phyloP scores from a whole-genome alignment of 2,329 filamentous ascomycete species.

The Penicillium sp. region DNA sequence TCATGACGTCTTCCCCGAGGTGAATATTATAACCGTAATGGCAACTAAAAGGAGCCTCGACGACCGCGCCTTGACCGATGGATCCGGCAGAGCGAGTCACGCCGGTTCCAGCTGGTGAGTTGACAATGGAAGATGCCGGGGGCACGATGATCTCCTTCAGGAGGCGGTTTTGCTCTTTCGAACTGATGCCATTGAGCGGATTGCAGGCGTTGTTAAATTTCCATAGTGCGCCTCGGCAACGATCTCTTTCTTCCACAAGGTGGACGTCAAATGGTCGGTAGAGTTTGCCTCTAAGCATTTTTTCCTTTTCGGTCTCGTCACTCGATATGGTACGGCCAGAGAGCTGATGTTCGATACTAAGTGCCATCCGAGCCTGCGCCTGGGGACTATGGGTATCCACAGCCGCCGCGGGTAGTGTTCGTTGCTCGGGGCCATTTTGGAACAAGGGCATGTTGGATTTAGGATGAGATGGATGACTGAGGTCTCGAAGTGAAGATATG shows the following conservation, averaged over 20 bases:
- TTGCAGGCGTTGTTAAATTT: slow-evolving; percentile 83
- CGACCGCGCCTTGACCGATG: slow-evolving; percentile 71
- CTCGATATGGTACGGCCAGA: slow-evolving; percentile 43
- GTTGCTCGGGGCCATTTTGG: slow-evolving; percentile 39
- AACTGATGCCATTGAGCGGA: slow-evolving; percentile 68
- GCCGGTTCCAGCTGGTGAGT: slow-evolving; percentile 56
- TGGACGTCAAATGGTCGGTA: slow-evolving; percentile 78
- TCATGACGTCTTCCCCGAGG: slow-evolving; percentile 79
- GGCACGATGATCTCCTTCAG: slow-evolving; percentile 42
- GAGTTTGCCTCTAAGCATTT: slow-evolving; percentile 79
- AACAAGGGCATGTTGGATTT: slow-evolving; percentile 41
- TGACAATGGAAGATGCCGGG: slow-evolving; percentile 25
- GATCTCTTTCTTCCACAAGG: slow-evolving; percentile 78
- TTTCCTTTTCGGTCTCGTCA: slow-evolving; percentile 72
- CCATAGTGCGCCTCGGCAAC: slow-evolving; percentile 78
- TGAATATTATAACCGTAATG: slow-evolving; percentile 95
- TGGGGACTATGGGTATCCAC: slow-evolving; percentile 45
- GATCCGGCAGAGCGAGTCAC: slow-evolving; percentile 56
- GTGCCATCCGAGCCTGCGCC: slow-evolving; percentile 46
- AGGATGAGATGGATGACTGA: slow-evolving; percentile 37
- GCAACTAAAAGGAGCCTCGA: slow-evolving; percentile 87
- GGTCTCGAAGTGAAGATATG: slow-evolving; percentile 44
- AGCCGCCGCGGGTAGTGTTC: slow-evolving; percentile 34
- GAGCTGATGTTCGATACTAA: slow-evolving; percentile 44
- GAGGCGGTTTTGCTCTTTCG: slow-evolving; percentile 43